These are phyloP conservation scores for Fagus crenata DNA, from an alignment of 306 rosid genomes.

Conservation along the genomic window DNA sequence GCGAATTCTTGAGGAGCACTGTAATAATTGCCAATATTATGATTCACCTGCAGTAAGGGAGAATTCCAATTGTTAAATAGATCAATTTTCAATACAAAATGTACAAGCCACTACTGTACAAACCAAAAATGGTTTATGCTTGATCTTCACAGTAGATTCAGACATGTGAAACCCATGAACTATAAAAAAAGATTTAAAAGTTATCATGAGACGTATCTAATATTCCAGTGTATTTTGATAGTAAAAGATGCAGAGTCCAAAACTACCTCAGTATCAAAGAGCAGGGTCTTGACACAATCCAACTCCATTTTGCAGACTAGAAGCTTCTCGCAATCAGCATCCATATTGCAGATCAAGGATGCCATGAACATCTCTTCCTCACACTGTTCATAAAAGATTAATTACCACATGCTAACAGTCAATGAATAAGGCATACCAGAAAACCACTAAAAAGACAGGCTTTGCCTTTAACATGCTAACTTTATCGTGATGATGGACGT, in stretches of 20 bases:
- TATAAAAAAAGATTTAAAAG: conserved; percentile 5
- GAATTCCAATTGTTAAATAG: background rate
- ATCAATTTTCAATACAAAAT: conserved; percentile 7
- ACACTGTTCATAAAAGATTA: conserved; percentile 39
- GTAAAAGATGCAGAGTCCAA: conserved; percentile 26
- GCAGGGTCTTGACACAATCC: conserved; percentile 77
- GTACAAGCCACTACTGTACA: background rate
- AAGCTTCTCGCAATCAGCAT: conserved; percentile 65
- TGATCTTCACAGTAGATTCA: background rate
- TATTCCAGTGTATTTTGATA: conserved; percentile 7
- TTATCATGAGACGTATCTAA: conserved; percentile 15
- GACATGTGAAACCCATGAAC: conserved; percentile 12
- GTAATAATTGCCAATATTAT: conserved; percentile 35
- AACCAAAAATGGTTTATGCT: background rate
- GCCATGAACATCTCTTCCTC: conserved; percentile 83
- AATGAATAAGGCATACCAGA: background rate
- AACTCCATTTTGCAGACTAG: conserved; percentile 73
- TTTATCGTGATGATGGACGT: conserved; percentile 8
- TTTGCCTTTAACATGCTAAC: background rate
- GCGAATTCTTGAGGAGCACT: conserved; percentile 40
- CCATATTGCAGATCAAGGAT: conserved; percentile 90
- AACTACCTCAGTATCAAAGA: conserved; percentile 80
- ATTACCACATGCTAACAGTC: conserved; percentile 13
- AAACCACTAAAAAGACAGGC: conserved; percentile 11
- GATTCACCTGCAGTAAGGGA: conserved; percentile 52